A percentile compares a stretch with the other conserved stretches of the same genome.
These are phyloP conservation scores for Melanogaster broomeanus DNA, from an alignment of 768 basidiomycete species.

Conservation along the genomic window DNA sequence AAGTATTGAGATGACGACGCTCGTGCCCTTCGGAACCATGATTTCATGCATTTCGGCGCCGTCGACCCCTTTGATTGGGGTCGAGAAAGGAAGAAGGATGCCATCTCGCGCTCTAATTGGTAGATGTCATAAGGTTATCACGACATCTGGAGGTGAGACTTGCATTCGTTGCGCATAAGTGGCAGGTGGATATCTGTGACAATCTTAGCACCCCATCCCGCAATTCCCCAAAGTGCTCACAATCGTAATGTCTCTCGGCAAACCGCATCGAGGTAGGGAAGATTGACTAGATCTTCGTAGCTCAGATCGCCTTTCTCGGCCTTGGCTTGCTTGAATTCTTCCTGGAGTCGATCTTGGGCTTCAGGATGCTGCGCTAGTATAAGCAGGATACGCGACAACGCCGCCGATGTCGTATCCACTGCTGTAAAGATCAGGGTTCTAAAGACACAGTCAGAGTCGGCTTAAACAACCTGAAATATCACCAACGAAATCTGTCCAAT, in stretches of 20 bases:
- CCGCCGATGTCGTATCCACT: constrained; percentile 54
- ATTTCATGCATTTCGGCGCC: constrained; percentile 36
- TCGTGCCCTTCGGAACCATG: constrained; percentile 37
- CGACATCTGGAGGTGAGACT: neutral
- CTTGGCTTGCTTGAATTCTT: constrained; percentile 35
- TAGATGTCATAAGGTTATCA: neutral
- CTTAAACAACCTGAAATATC: no score
- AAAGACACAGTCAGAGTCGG: neutral
- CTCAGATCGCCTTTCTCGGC: constrained; percentile 17
- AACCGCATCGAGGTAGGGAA: no score
- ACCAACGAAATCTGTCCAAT: no score
- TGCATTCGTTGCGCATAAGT: no score
- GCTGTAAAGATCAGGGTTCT: constrained; percentile 53
- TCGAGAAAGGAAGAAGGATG: constrained; percentile 42
- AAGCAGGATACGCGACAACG: no score
- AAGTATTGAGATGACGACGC: constrained; percentile 38
- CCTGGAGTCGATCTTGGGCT: constrained; percentile 39
- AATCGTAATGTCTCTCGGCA: no score
- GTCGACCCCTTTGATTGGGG: constrained; percentile 37
- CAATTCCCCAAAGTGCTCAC: no score
- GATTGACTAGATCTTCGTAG: constrained; percentile 38
- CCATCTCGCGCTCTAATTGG: constrained; percentile 28
- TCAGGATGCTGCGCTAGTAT: constrained; percentile 39
- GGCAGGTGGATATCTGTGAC: no score
- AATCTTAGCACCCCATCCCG: no score